Percentiles rank a stretch among this genome's conserved stretches.
Evolutionary conservation across 371 early-diverging fungal species (phyloP).

Genomic region (Saksenaea oblongispora): DNA sequence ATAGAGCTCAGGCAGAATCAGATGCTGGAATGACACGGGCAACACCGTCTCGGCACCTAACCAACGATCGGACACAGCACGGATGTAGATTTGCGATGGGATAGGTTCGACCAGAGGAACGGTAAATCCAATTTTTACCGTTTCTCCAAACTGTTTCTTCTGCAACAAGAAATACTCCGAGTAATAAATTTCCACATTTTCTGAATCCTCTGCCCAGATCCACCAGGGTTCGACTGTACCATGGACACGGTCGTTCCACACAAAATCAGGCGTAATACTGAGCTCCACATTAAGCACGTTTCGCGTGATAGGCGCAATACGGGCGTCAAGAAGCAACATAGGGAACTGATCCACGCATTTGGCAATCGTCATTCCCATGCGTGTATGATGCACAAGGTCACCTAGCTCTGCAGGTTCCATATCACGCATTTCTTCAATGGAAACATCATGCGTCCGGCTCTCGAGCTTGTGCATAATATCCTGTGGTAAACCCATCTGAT

Average conservation of each 20-base stretch:
- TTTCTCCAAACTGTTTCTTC: constrained; percentile 51
- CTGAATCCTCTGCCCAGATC: constrained; percentile 92
- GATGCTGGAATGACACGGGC: constrained; percentile 88
- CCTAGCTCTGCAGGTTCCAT: constrained; percentile 88
- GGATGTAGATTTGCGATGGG: constrained; percentile 86
- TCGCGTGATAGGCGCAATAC: constrained; percentile 90
- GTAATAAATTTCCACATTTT: constrained; percentile 58
- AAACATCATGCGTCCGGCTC: constrained; percentile 50
- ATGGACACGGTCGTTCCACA: constrained; percentile 90
- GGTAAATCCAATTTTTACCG: constrained; percentile 78
- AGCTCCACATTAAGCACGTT: constrained; percentile 84
- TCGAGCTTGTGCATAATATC: constrained; percentile 82
- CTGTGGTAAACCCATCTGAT: constrained; percentile 79
- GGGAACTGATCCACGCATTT: constrained; percentile 87
- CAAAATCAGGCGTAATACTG: constrained; percentile 81
- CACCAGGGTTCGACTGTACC: constrained; percentile 91
- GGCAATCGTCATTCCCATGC: constrained; percentile 76
- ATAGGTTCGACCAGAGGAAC: constrained; percentile 88
- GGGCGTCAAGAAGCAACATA: constrained; percentile 71
- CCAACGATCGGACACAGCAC: constrained; percentile 94
- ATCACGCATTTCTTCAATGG: constrained; percentile 80
- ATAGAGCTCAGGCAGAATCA: constrained; percentile 82
- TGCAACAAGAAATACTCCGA: constrained; percentile 56
- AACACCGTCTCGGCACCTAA: constrained; percentile 84
- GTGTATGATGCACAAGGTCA: constrained; percentile 76